These are phyloP conservation scores for Lentinula boryana DNA, from an alignment of 768 basidiomycete genomes.

Conservation along the genomic window DNA sequence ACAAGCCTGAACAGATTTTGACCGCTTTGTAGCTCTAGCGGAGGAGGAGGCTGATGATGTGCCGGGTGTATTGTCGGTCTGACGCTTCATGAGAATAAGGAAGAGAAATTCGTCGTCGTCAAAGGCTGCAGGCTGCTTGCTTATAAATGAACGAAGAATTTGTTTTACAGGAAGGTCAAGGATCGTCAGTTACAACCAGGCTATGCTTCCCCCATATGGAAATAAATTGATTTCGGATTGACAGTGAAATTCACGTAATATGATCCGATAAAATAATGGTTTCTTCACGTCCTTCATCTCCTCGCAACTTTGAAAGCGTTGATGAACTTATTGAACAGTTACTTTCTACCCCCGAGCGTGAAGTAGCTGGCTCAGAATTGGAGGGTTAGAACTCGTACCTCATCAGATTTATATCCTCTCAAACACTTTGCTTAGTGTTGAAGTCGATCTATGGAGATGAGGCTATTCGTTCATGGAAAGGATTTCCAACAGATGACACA, in stretches of 20 bases:
- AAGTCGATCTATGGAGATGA: slow-evolving; percentile 78
- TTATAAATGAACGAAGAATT: background rate
- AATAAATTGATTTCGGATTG: background rate
- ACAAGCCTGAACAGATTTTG: slow-evolving; percentile 33
- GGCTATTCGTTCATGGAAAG: slow-evolving; percentile 51
- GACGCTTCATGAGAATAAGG: slow-evolving; percentile 5
- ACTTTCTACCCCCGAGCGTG: slow-evolving; percentile 27
- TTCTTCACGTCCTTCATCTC: slow-evolving; percentile 3
- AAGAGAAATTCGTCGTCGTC: background rate
- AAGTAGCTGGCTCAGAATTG: slow-evolving; percentile 39
- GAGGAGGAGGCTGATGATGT: background rate
- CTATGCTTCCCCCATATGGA: background rate
- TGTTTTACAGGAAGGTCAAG: background rate
- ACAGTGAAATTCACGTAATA: background rate
- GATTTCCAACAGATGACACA: slow-evolving; percentile 21
- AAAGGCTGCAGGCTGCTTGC: background rate
- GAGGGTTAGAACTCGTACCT: slow-evolving; percentile 26
- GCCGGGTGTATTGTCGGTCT: background rate
- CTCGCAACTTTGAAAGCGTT: background rate
- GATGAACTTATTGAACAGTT: slow-evolving; percentile 24
- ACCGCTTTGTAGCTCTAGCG: slow-evolving; percentile 17
- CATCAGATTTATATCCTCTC: no score
- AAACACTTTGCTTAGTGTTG: slow-evolving; percentile 41
- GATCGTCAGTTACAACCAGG: background rate
- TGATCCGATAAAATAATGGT: background rate